phyloP scores from a whole-genome alignment of 106 monocot species.

The Dendrobium officinale region DNA sequence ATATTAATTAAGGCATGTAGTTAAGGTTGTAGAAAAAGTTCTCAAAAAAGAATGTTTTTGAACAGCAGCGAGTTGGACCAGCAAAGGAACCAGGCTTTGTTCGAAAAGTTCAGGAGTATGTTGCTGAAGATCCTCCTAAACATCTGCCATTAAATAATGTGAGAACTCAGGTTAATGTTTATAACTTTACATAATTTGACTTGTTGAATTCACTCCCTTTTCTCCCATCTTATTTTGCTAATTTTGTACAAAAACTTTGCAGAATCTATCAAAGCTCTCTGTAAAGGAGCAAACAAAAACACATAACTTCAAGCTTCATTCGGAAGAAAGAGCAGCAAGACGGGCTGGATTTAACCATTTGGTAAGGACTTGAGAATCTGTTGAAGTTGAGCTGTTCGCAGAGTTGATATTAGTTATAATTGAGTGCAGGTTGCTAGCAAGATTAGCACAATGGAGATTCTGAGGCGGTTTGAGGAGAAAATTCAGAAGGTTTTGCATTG shows the following conservation, averaged over 20 bases:
- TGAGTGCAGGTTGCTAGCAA: constrained; percentile 61
- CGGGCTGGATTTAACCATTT: constrained; percentile 61
- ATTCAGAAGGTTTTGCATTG: constrained; percentile 38
- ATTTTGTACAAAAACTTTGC: background rate
- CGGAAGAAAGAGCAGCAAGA: constrained; percentile 56
- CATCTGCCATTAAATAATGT: constrained; percentile 7
- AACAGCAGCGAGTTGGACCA: constrained; percentile 3
- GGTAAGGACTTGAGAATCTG: constrained; percentile 13
- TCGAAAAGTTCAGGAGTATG: constrained; percentile 5
- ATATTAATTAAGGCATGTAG: background rate
- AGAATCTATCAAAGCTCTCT: constrained; percentile 23
- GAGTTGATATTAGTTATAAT: no score
- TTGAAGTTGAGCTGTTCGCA: background rate
- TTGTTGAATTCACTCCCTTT: background rate
- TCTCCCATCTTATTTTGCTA: background rate
- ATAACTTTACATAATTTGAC: background rate
- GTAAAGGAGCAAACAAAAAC: constrained; percentile 44
- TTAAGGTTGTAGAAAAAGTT: background rate
- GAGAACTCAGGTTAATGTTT: constrained; percentile 1
- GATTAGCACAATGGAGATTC: constrained; percentile 43
- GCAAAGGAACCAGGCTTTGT: constrained; percentile 9
- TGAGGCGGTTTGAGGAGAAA: constrained; percentile 64
- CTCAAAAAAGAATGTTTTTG: no score
- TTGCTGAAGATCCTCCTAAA: background rate
- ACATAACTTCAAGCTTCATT: constrained; percentile 49